phyloP scores from a whole-genome alignment of 192 early-diverging fungal genomes.

The Geranomyces variabilis region DNA sequence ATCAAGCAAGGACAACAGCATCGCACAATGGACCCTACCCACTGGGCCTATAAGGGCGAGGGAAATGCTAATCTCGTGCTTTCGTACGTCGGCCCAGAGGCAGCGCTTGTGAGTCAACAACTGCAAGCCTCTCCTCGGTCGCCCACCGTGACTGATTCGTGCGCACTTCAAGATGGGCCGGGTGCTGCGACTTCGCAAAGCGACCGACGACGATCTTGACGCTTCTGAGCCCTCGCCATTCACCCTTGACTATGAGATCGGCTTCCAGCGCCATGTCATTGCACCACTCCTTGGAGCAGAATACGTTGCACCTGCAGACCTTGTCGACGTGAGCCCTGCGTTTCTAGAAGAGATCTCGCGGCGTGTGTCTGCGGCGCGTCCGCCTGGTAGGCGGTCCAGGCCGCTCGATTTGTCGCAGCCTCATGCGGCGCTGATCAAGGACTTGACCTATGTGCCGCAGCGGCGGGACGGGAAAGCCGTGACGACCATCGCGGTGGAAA shows the following conservation, averaged over 20 bases:
- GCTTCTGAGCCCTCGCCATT: neutral
- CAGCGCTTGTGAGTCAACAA: constrained; percentile 36
- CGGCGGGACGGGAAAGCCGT: neutral
- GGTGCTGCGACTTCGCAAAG: constrained; percentile 19
- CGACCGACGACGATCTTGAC: neutral
- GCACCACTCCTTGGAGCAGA: constrained; percentile 12
- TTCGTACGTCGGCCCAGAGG: constrained; percentile 51
- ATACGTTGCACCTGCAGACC: constrained; percentile 11
- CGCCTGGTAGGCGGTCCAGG: constrained; percentile 4
- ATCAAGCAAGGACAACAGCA: too few species aligned
- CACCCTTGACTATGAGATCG: constrained; percentile 33
- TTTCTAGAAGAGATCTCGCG: neutral
- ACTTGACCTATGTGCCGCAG: constrained; percentile 20
- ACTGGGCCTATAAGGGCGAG: constrained; percentile 72
- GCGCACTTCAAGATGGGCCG: neutral
- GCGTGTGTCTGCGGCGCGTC: neutral
- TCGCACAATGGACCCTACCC: neutral
- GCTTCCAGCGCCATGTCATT: constrained; percentile 36
- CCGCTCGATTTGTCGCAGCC: constrained; percentile 6
- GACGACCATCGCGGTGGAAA: constrained; percentile 11
- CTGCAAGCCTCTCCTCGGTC: too few species aligned
- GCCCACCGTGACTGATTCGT: too few species aligned
- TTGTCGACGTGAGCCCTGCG: neutral
- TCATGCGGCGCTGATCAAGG: constrained; percentile 23
- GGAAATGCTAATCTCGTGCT: constrained; percentile 76